Conservation (phyloP, 2,329 filamentous ascomycete species). For the Purpureocillium lavendulum region DNA sequence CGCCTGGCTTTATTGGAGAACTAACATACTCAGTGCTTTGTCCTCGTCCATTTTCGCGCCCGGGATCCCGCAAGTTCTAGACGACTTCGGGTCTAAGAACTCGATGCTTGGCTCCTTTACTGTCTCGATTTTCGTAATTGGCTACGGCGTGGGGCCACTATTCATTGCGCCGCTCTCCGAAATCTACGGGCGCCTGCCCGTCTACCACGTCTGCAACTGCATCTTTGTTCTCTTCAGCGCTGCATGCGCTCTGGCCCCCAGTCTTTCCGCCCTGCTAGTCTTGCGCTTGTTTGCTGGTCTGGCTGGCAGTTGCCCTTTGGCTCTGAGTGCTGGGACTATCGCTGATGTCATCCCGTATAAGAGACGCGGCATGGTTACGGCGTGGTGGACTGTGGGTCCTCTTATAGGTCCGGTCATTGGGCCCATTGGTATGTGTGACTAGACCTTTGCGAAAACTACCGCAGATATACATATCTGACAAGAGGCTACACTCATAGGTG, state of each 20-base stretch:
- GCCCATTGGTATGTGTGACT: conserved; percentile 22
- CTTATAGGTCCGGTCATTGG: conserved; percentile 49
- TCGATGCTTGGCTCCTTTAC: conserved; percentile 32
- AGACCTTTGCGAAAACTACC: too few relatives aligned
- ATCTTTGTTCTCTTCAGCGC: conserved; percentile 45
- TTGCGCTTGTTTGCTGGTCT: conserved; percentile 54
- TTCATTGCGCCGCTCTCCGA: conserved; percentile 57
- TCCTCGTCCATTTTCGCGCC: background rate
- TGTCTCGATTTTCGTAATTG: conserved; percentile 37
- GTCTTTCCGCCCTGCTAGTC: conserved; percentile 53
- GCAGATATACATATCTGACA: too few relatives aligned
- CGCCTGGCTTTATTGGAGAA: background rate
- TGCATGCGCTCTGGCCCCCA: conserved; percentile 40
- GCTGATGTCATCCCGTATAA: conserved; percentile 54
- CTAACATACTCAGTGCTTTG: too few relatives aligned
- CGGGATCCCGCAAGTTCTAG: background rate
- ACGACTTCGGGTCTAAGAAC: conserved; percentile 27
- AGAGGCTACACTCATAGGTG: conserved; percentile 11
- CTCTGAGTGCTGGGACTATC: conserved; percentile 58
- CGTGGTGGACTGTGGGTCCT: conserved; percentile 55
- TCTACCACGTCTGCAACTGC: conserved; percentile 31
- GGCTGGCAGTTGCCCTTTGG: conserved; percentile 54
- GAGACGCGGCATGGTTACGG: conserved; percentile 54
- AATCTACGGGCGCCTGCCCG: conserved; percentile 44
- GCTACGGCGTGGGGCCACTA: conserved; percentile 50